phyloP scores from a whole-genome alignment of 2,329 filamentous ascomycete genomes.

The Sclerotiophoma versabilis region DNA sequence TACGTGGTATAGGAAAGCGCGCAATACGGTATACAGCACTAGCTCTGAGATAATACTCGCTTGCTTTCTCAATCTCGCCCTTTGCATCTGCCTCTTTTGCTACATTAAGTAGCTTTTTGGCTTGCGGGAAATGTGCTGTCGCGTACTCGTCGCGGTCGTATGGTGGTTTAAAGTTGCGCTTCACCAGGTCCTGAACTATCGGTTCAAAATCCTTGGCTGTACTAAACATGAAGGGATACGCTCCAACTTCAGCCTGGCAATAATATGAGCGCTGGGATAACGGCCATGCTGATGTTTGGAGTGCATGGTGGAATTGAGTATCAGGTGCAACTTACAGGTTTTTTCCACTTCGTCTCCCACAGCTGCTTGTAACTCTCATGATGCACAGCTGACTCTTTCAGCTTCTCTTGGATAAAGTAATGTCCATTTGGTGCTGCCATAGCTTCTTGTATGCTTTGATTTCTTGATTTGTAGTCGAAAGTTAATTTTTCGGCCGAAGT shows the following conservation, averaged over 20 bases:
- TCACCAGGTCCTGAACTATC: conserved; percentile 69
- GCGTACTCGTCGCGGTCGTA: conserved; percentile 70
- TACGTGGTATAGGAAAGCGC: conserved; percentile 67
- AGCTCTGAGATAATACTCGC: conserved; percentile 65
- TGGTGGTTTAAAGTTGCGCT: conserved; percentile 69
- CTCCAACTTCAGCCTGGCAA: conserved; percentile 66
- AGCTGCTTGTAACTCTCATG: conserved; percentile 57
- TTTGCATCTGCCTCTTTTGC: conserved; percentile 60
- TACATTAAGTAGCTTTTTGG: conserved; percentile 61
- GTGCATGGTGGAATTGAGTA: too few relatives aligned
- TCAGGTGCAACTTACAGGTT: too few relatives aligned
- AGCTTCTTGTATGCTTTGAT: conserved; percentile 10
- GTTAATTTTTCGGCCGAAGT: too few relatives aligned
- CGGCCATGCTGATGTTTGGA: too few relatives aligned
- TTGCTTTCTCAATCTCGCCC: conserved; percentile 62
- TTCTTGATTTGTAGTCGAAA: too few relatives aligned
- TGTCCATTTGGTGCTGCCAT: conserved; percentile 53
- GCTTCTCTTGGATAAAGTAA: conserved; percentile 57
- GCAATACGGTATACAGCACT: conserved; percentile 72
- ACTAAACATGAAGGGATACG: conserved; percentile 80
- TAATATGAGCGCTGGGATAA: too few relatives aligned
- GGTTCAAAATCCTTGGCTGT: conserved; percentile 72
- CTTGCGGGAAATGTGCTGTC: conserved; percentile 64
- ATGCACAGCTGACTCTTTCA: conserved; percentile 52
- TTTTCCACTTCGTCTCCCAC: conserved; percentile 81